phyloP scores from a whole-genome alignment of 192 early-diverging fungal species.

The Funneliformis mosseae region DNA sequence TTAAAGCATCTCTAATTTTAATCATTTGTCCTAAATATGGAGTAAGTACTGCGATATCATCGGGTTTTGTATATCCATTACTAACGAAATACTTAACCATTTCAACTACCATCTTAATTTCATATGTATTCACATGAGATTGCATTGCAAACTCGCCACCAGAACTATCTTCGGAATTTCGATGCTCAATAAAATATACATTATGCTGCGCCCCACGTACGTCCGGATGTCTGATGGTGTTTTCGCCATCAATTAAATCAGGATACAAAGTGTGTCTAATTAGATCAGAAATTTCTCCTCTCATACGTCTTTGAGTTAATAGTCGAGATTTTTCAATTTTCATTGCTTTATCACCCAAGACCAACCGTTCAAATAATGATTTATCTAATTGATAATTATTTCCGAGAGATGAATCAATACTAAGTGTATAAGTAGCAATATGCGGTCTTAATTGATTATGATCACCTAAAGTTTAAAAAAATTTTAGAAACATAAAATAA shows the following conservation, averaged over 20 bases:
- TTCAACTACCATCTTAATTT: constrained; percentile 53
- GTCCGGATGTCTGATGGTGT: constrained; percentile 35
- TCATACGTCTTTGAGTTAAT: constrained; percentile 52
- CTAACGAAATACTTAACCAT: constrained; percentile 52
- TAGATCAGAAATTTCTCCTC: constrained; percentile 51
- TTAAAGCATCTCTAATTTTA: constrained; percentile 43
- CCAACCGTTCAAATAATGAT: constrained; percentile 53
- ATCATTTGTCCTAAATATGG: constrained; percentile 58
- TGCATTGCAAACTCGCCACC: constrained; percentile 43
- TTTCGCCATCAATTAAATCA: constrained; percentile 43
- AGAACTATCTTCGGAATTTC: constrained; percentile 43
- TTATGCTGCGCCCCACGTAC: constrained; percentile 48
- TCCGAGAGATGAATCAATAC: constrained; percentile 42
- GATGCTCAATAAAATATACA: constrained; percentile 55
- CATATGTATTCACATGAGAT: constrained; percentile 51
- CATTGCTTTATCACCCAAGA: constrained; percentile 14
- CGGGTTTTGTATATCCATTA: constrained; percentile 50
- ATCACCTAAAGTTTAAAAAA: too few species aligned
- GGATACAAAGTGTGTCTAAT: constrained; percentile 53
- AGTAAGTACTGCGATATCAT: constrained; percentile 57
- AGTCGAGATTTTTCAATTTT: constrained; percentile 13
- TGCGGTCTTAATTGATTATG: constrained; percentile 33
- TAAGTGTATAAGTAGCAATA: not conserved
- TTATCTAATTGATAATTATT: constrained; percentile 47
- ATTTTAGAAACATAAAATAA: too few species aligned